These are phyloP conservation scores for Trapa bicornis DNA, from an alignment of 345 rosid species.

Conservation along the genomic window DNA sequence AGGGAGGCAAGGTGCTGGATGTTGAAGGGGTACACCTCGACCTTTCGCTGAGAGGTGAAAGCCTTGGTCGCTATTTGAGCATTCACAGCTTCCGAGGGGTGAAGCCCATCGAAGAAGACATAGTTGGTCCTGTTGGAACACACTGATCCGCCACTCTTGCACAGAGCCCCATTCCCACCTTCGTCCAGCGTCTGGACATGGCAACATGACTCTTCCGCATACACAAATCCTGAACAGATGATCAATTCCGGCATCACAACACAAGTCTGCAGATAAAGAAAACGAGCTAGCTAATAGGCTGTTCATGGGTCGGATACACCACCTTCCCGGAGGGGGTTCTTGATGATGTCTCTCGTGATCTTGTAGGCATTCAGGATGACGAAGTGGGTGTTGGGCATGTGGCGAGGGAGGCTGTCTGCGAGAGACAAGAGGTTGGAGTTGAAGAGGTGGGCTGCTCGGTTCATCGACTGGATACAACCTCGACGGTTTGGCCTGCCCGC, in stretches of 20 bases:
- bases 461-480: conserved; percentile 21
- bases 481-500: not conserved
- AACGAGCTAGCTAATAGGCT: not conserved
- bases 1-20: conserved; percentile 18
- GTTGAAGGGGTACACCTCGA: conserved; percentile 41
- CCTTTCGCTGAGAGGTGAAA: conserved; percentile 17
- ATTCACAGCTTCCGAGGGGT: conserved; percentile 57
- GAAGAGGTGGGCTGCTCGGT: conserved; percentile 43
- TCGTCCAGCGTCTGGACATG: conserved; percentile 11
- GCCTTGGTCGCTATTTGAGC: conserved; percentile 29
- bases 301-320: not conserved
- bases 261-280: not conserved
- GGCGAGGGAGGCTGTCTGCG: conserved; percentile 10
- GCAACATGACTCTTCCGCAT: conserved; percentile 19
- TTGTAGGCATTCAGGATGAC: conserved; percentile 36
- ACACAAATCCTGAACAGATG: conserved; percentile 7
- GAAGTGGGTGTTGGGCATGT: conserved; percentile 21
- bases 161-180: conserved; percentile 30
- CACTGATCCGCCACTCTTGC: conserved; percentile 20
- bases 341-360: conserved; percentile 30
- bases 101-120: conserved; percentile 46
- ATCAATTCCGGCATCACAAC: not conserved
- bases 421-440: conserved; percentile 19
- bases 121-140: conserved; percentile 21
- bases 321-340: conserved; percentile 28